phyloP scores from a whole-genome alignment of 2,329 filamentous ascomycete genomes.

The Zasmidium citrigriseum region DNA sequence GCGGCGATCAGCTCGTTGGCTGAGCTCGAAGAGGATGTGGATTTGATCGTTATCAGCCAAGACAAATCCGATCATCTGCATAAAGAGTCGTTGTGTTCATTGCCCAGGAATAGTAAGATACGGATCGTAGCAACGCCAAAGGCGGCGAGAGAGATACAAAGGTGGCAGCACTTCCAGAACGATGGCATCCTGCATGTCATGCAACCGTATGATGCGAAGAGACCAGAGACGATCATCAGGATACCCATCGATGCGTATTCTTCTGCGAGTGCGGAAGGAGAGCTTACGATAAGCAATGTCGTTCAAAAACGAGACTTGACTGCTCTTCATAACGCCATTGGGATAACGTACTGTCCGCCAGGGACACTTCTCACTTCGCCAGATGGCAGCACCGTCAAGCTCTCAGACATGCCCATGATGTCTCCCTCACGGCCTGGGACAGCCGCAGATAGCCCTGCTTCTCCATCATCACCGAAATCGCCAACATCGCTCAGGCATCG shows the following conservation, averaged over 20 bases:
- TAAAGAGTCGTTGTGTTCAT: slow-evolving; percentile 65
- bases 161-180: slow-evolving; percentile 68
- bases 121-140: slow-evolving; percentile 67
- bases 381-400: slow-evolving; percentile 38
- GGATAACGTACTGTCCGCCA: slow-evolving; percentile 70
- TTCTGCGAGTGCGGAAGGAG: slow-evolving; percentile 58
- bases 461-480: slow-evolving; percentile 7
- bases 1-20: slow-evolving; percentile 60
- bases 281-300: slow-evolving; percentile 71
- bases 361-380: slow-evolving; percentile 39
- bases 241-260: slow-evolving; percentile 58
- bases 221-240: slow-evolving; percentile 43
- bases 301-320: slow-evolving; percentile 62
- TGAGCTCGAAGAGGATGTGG: slow-evolving; percentile 54
- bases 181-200: slow-evolving; percentile 45
- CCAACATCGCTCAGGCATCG: not conserved
- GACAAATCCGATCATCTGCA: slow-evolving; percentile 71
- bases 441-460: not conserved
- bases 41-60: slow-evolving; percentile 62
- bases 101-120: slow-evolving; percentile 58
- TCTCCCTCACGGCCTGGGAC: slow-evolving; percentile 16
- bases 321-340: slow-evolving; percentile 66
- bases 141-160: slow-evolving; percentile 64
- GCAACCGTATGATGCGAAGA: slow-evolving; percentile 43
- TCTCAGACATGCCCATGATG: slow-evolving; percentile 36